A percentile compares a stretch with the other conserved stretches of the same genome.
Conservation (phyloP, 345 rosid genomes). For the Moricandia arvensis region DNA sequence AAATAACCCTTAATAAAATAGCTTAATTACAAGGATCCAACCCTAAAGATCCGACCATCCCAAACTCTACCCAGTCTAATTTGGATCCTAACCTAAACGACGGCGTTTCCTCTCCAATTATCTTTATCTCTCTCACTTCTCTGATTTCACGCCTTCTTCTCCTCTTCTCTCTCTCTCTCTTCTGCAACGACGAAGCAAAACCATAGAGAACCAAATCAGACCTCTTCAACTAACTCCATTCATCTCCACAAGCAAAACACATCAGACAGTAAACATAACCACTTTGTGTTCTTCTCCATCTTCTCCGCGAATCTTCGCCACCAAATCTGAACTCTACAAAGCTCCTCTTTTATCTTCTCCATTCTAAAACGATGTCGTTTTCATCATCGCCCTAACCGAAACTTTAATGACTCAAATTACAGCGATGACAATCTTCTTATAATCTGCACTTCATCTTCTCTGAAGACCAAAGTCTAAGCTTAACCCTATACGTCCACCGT, state of each 20-base stretch:
- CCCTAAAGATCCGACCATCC: too few relatives aligned
- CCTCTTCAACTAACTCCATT: conserved; percentile 21
- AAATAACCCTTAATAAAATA: too few relatives aligned
- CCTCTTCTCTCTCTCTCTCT: too few relatives aligned
- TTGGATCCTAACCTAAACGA: too few relatives aligned
- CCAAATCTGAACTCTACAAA: conserved; percentile 19
- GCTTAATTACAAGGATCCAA: too few relatives aligned
- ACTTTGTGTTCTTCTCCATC: conserved; percentile 30
- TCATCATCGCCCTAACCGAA: conserved; percentile 14
- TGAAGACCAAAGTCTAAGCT: conserved; percentile 46
- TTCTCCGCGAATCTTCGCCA: conserved; percentile 25
- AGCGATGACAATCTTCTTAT: conserved; percentile 18
- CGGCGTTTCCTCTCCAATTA: neutral
- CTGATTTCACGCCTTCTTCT: too few relatives aligned
- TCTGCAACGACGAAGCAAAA: too few relatives aligned
- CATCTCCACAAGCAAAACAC: neutral
- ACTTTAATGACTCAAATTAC: neutral
- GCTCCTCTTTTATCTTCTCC: conserved; percentile 48
- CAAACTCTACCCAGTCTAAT: too few relatives aligned
- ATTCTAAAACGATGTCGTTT: conserved; percentile 50
- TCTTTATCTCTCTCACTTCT: too few relatives aligned
- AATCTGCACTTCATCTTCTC: conserved; percentile 24
- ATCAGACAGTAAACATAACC: conserved; percentile 23
- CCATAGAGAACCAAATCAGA: conserved; percentile 24
- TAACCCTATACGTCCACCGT: conserved; percentile 56